Percentiles rank a stretch among this genome's conserved stretches.
phyloP scores from a whole-genome alignment of 192 early-diverging fungal species.

The Cladochytrium replicatum region DNA sequence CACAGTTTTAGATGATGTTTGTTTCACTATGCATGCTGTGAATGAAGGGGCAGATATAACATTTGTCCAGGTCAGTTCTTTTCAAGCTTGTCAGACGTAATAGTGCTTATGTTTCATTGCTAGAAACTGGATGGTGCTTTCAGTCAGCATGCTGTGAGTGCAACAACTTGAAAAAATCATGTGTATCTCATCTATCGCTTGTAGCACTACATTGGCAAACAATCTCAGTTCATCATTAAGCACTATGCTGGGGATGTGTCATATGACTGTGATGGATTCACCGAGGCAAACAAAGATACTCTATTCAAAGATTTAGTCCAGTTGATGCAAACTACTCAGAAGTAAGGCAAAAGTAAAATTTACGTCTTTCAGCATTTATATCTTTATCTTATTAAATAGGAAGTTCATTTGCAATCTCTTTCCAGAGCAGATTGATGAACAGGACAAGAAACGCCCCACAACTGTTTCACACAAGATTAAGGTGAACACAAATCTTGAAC shows the following conservation, averaged over 20 bases:
- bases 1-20: constrained; percentile 93
- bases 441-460: constrained; percentile 92
- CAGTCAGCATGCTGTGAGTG: constrained; percentile 21
- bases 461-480: constrained; percentile 97
- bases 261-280: constrained; percentile 86
- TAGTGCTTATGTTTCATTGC: not conserved
- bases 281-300: constrained; percentile 96
- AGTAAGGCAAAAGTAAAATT: constrained; percentile 13
- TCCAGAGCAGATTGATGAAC: constrained; percentile 80
- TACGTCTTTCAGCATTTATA: not conserved
- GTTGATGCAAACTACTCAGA: constrained; percentile 63
- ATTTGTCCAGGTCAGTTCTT: constrained; percentile 31
- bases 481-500: constrained; percentile 35
- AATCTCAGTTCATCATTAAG: constrained; percentile 61
- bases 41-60: constrained; percentile 44
- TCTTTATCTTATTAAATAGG: too few species aligned
- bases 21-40: constrained; percentile 91
- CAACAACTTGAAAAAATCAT: constrained; percentile 65
- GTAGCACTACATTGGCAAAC: constrained; percentile 45
- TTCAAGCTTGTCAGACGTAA: not conserved
- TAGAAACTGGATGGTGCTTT: constrained; percentile 37
- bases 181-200: constrained; percentile 56
- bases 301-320: constrained; percentile 87
- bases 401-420: constrained; percentile 72
- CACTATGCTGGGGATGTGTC: constrained; percentile 97